Base-by-base conservation (phyloP, 345 rosid species). In the Abelmoschus esculentus region DNA sequence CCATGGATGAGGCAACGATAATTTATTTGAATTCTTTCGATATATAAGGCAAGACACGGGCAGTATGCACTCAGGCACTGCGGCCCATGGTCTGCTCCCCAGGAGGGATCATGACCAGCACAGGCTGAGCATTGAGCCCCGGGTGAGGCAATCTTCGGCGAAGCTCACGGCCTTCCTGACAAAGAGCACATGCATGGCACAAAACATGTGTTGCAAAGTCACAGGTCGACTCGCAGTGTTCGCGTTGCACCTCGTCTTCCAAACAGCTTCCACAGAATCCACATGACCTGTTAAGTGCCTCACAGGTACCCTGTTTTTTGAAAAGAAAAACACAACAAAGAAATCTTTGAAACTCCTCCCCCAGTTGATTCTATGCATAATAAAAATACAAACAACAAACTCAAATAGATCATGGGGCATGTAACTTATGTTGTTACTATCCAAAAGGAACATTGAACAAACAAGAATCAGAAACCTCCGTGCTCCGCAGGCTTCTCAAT, bases 101-200 rank as follows among this genome's bases (percentile, higher is more conserved):
- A 0, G 97, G 97, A 9, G 97, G 96, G 67, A 84, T 75, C 87
- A 89, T 87, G 29, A 86, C 95, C 78, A 86, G 67, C 29, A 89
- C 81, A 14, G 96, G 83, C 65, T 81, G 93, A 67, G 89, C 84
- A 66, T 77, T 85, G 83, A 89, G 89, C 54, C 96, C 97, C 0
- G 99, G 99, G 77, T 87, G 96, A 56, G 90, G 89, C 73, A 86
- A 75, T 79, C 91, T 83, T 42, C 96, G 87, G 11, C 97, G 96
- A 18, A 95, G 75, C 88, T 91, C 97, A 9, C 93, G 97, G 8
- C 96, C 99, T 82, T 95, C 99, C 83, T 95, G 99, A 85, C 97
- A 89, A 74, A 95, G 90, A 4, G 99, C 96, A 63, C 97, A 91
- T 11, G 73, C 19, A 76, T 95, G 97, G 73, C 99, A 95, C 78